phyloP scores from a whole-genome alignment of 352 stramenopile genomes.

The Peronospora destructor region DNA sequence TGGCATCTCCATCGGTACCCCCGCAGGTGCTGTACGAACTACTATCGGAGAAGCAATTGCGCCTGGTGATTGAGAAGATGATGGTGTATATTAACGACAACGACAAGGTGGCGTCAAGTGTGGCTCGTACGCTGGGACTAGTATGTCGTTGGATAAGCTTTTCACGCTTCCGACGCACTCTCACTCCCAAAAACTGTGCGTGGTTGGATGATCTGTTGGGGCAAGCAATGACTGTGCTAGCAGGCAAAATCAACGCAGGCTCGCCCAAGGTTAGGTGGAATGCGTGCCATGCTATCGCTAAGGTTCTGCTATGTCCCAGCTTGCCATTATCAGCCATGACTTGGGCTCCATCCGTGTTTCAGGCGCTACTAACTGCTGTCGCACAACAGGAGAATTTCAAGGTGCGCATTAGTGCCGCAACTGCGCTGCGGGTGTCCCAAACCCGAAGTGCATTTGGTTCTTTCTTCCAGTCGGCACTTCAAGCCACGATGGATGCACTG shows the following conservation, averaged over 20 bases:
- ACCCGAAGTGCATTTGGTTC: slow-evolving; percentile 61
- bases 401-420: slow-evolving; percentile 78
- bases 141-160: slow-evolving; percentile 79
- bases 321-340: slow-evolving; percentile 66
- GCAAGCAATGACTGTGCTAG: slow-evolving; percentile 61
- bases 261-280: slow-evolving; percentile 86
- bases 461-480: slow-evolving; percentile 61
- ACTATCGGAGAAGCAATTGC: slow-evolving; percentile 52
- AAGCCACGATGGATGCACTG: slow-evolving; percentile 64
- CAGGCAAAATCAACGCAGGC: slow-evolving; percentile 68
- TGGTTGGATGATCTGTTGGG: slow-evolving; percentile 51
- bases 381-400: slow-evolving; percentile 87
- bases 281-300: slow-evolving; percentile 82
- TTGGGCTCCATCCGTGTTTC: slow-evolving; percentile 73
- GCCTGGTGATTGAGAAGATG: slow-evolving; percentile 78
- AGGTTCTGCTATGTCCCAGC: slow-evolving; percentile 72
- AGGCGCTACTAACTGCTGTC: slow-evolving; percentile 67
- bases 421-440: slow-evolving; percentile 63
- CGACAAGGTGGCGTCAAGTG: slow-evolving; percentile 84
- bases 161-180: slow-evolving; percentile 40
- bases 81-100: slow-evolving; percentile 79
- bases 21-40: slow-evolving; percentile 55
- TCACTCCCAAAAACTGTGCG: slow-evolving; percentile 25
- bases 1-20: slow-evolving; percentile 11
- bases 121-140: slow-evolving; percentile 71